Conservation (phyloP, 2,329 filamentous ascomycete species). For the Penicillium sp. region DNA sequence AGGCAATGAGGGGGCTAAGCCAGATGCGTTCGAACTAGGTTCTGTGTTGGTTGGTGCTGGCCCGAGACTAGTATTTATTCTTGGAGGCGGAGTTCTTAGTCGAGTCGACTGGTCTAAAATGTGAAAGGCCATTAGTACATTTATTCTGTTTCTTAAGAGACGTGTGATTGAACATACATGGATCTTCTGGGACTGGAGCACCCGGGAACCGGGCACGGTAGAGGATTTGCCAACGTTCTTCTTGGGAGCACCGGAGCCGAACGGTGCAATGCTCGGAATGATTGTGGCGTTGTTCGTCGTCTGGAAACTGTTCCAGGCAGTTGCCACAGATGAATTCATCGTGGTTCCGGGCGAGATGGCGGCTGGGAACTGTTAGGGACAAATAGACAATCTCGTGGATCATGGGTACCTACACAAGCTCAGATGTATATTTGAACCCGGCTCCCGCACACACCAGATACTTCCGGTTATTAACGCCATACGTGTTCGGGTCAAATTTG, state of each 20-base stretch:
- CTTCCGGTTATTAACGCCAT: not conserved
- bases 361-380: not conserved
- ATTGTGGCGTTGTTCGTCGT: not conserved
- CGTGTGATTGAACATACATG: not conserved
- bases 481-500: not conserved
- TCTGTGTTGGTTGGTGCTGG: not conserved
- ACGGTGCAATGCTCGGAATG: not conserved
- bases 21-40: not conserved
- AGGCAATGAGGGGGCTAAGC: not conserved
- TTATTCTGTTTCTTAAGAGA: too few species aligned
- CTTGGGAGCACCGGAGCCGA: not conserved
- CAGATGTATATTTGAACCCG: not conserved
- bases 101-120: not conserved
- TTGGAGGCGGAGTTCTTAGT: not conserved
- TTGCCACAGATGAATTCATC: not conserved
- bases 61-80: not conserved
- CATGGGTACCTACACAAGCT: not conserved
- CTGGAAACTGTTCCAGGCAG: not conserved
- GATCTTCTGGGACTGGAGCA: not conserved
- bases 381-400: not conserved
- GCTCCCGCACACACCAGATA: not conserved
- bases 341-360: not conserved
- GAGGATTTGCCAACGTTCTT: not conserved
- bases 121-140: too few species aligned
- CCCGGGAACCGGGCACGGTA: not conserved